phyloP scores from a whole-genome alignment of 2,329 filamentous ascomycete genomes.

The Pseudopyricularia javanii region DNA sequence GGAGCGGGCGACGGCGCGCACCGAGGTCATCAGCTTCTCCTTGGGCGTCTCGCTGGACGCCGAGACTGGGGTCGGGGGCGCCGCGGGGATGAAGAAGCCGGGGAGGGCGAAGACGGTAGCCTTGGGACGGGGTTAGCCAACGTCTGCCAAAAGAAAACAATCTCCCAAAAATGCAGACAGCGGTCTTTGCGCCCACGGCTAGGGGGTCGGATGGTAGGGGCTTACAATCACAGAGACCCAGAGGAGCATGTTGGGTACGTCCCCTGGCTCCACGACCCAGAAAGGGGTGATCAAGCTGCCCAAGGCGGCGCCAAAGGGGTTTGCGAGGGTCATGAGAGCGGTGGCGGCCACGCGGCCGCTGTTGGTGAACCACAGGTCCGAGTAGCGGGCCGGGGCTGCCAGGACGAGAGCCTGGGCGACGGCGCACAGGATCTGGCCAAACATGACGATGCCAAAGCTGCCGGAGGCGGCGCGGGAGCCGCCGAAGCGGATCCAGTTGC shows the following conservation, averaged over 20 bases:
- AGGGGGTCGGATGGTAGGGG: constrained; percentile 8
- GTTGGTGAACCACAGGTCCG: constrained; percentile 88
- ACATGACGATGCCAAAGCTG: constrained; percentile 66
- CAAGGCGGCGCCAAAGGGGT: constrained; percentile 79
- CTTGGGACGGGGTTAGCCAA: constrained; percentile 11
- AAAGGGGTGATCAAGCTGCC: constrained; percentile 79
- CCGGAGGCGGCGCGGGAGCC: constrained; percentile 46
- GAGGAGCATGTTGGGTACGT: constrained; percentile 72
- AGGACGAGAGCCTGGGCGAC: constrained; percentile 88
- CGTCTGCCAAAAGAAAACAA: too few relatives aligned
- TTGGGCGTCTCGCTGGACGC: constrained; percentile 52
- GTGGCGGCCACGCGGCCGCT: constrained; percentile 76
- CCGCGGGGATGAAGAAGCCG: constrained; percentile 66
- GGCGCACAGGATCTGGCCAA: constrained; percentile 83
- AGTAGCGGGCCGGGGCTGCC: constrained; percentile 79
- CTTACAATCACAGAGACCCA: constrained; percentile 73
- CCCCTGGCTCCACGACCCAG: constrained; percentile 48
- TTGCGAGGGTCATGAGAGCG: constrained; percentile 72
- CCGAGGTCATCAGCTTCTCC: constrained; percentile 34
- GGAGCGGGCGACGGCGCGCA: constrained; percentile 41
- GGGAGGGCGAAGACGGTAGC: constrained; percentile 56
- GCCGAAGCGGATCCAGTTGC: constrained; percentile 86
- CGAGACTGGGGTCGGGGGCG: constrained; percentile 66
- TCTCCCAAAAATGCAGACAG: too few relatives aligned
- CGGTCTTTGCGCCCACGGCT: too few relatives aligned